Evolutionary conservation across 805 yeast species (phyloP), one percentile per base, ranked within the genome.

Genomic region (Sugiyamaella americana): DNA sequence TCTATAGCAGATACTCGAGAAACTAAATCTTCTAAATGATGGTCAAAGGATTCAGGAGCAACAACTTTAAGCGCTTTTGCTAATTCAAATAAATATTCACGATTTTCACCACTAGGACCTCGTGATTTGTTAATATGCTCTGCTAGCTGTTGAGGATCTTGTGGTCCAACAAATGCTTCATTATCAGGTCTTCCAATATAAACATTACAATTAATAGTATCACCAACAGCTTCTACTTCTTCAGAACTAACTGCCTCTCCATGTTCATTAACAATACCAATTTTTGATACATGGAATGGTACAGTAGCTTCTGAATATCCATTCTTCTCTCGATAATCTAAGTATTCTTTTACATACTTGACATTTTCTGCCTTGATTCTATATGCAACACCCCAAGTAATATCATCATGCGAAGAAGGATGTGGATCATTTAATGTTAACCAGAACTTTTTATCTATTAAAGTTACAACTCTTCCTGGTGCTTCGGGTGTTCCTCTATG

Each of bases 381-480:
- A 64, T 87, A 89, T 0, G 93, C 94, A 41, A 86, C 85, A 0
- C 94, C 95, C 80, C 85, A 78, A 0, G 85, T 65, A 6, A 52
- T 58, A 37, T 61, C 66, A 3, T 73, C 70, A 2, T 55, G 62
- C 6, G 52, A 40, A 23, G 58, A 57, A 3, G 63, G 65, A 46
- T 67, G 67, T 13, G 70, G 68, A 50, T 77, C 69, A 2, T 56
- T 44, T 21, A 74, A 60, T 16, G 84, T 70, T 48, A 78, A 79
- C 72, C 72, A 68, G 54, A 56, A 58, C 5, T 74, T 73, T 39
- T 75, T 68, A 6, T 88, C 76, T 1, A 89, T 70, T 40, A 89
- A 67, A 0, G 97, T 89, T 6, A 78, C 96, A 1, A 89, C 97
- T 29, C 97, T 66, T 0, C 98, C 98, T 1, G 95, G 95, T n/a